Evolutionary conservation across 2,329 filamentous ascomycete species (phyloP), one percentile per base, ranked within the genome.

Genomic region (Aspergillus sojae): DNA sequence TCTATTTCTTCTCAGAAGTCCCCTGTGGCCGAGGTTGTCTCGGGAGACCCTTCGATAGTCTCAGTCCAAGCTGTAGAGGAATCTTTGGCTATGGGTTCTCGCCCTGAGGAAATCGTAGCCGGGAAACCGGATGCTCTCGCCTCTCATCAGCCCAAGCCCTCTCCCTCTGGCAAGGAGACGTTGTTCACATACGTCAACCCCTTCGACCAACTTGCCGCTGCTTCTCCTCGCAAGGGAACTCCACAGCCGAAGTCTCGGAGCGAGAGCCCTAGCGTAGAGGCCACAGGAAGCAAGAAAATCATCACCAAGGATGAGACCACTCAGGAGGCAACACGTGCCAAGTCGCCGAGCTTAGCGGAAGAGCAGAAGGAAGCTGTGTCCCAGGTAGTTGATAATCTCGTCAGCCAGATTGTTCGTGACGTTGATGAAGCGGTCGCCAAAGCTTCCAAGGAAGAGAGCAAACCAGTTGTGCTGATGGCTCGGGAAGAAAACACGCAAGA

Each of bases 171-270:
- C 53, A 75, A 72, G 68, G 77, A 75, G 68, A 75, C 83, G 59
- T 82, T 89, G 60, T 91, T 91, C 75, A 91, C 85, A 32, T 91
- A 91, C 77, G 84, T 88, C 70, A 92, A 92, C 70, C 89, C 89
- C 1, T 92, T 92, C 70, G 89, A 91, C 62, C 84, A 90, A 71
- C 80, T 92, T 65, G 85, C 88, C 62, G 87, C 88, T 50, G 88
- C 88, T 3, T 90, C 88, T 65, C 87, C 88, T 43, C 85, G 86
- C 58, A 87, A 86, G 66, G 81, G 80, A 60, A 84, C 84, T 30
- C 82, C 85, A n/a, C 83, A 84, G 69, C 73, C 74, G 39, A 74
- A 76, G 57, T 71, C 76, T 60, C 76, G 81, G 77, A 72, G 77
- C 70, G 68, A 76, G 75, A 69, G 81, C 79, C 71, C 80, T 7